Conservation (phyloP, 1,284 basidiomycete genomes). For the Cutaneotrichosporon arboriforme region DNA sequence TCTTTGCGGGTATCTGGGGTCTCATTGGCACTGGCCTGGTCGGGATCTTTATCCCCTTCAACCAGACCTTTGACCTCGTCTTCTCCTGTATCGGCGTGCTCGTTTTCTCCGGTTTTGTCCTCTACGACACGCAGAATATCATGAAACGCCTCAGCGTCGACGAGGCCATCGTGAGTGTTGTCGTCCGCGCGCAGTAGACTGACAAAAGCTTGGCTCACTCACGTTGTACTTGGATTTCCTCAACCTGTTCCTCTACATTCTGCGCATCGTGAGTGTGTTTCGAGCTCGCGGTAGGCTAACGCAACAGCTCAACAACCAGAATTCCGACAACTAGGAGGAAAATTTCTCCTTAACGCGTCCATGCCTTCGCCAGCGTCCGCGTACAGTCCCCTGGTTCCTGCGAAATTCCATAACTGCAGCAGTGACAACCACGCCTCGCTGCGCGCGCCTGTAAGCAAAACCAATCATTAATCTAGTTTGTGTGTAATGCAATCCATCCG, state of each 20-base stretch:
- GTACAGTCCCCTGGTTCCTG: too few species aligned
- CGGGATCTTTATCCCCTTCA: constrained; percentile 48
- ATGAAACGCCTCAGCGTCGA: constrained; percentile 48
- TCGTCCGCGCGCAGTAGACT: background rate
- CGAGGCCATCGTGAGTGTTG: constrained; percentile 38
- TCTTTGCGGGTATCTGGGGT: constrained; percentile 46
- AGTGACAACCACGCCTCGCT: too few species aligned
- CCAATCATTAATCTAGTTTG: too few species aligned
- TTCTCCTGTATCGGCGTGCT: constrained; percentile 43
- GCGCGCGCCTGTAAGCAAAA: too few species aligned
- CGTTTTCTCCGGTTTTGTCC: constrained; percentile 46
- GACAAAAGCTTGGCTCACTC: background rate
- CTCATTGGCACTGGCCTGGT: constrained; percentile 41
- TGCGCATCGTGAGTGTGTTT: constrained; percentile 35
- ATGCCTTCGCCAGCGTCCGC: too few species aligned
- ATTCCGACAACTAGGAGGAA: background rate
- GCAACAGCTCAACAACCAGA: constrained; percentile 6
- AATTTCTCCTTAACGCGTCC: too few species aligned
- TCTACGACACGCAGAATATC: constrained; percentile 48
- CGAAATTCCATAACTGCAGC: too few species aligned
- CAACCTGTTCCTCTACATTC: constrained; percentile 44
- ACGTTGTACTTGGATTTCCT: constrained; percentile 41
- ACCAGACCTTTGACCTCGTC: constrained; percentile 42
- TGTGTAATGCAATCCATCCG: too few species aligned
- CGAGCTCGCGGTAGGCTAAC: background rate